Evolutionary conservation across 768 basidiomycete genomes (phyloP).

Genomic region (Polyporus arcularius): DNA sequence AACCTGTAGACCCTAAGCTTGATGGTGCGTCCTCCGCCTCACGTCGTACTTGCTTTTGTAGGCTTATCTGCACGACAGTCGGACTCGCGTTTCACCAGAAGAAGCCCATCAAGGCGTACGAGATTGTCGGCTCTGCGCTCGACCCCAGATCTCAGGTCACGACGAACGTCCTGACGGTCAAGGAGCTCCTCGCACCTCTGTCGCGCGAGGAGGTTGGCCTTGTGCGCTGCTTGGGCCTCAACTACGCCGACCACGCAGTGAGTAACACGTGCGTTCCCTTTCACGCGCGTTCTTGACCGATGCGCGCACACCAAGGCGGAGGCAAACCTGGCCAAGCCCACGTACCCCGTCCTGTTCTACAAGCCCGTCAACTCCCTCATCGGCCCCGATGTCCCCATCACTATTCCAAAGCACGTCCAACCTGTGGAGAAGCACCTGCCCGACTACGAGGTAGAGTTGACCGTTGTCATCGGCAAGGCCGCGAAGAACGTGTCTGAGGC

Average conservation of each 20-base stretch:
- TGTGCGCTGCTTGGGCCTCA: slow-evolving; percentile 77
- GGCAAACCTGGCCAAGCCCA: slow-evolving; percentile 61
- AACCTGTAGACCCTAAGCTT: slow-evolving; percentile 66
- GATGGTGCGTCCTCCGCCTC: slow-evolving; percentile 50
- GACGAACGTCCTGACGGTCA: slow-evolving; percentile 64
- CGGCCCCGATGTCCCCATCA: slow-evolving; percentile 66
- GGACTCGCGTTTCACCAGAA: slow-evolving; percentile 53
- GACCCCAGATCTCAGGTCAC: slow-evolving; percentile 69
- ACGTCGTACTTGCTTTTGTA: not conserved
- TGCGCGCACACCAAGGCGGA: slow-evolving; percentile 49
- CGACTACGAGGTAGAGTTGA: slow-evolving; percentile 83
- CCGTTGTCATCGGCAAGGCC: slow-evolving; percentile 80
- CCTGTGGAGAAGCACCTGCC: slow-evolving; percentile 70
- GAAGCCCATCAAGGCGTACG: slow-evolving; percentile 62
- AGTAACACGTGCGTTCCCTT: slow-evolving; percentile 21
- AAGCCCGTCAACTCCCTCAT: slow-evolving; percentile 74
- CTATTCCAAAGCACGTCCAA: slow-evolving; percentile 67
- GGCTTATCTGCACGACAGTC: slow-evolving; percentile 42
- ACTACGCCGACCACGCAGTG: slow-evolving; percentile 86
- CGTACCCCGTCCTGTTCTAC: slow-evolving; percentile 79
- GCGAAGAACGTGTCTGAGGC: slow-evolving; percentile 79
- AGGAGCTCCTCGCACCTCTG: slow-evolving; percentile 69
- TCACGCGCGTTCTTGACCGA: not conserved
- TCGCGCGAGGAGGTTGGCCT: slow-evolving; percentile 62
- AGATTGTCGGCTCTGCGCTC: slow-evolving; percentile 70